Conservation (phyloP, 352 stramenopile genomes). For the Globisporangium nodosum region DNA sequence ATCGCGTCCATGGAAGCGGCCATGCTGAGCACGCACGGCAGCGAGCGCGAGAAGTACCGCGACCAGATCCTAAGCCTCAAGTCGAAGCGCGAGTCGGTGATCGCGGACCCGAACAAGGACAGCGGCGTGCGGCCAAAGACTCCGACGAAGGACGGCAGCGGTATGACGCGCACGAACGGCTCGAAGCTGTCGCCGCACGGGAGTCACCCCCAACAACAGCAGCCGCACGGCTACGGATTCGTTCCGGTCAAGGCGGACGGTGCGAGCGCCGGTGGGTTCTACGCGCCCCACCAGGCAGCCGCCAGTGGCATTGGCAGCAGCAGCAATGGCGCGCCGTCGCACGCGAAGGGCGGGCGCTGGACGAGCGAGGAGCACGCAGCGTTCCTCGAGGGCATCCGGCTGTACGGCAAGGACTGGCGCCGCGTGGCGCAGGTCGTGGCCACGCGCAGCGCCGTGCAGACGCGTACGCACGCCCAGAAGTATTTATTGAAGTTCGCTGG, state of each 20-base stretch:
- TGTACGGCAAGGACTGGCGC: slow-evolving; percentile 86
- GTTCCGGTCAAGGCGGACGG: slow-evolving; percentile 14
- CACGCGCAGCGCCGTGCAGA: slow-evolving; percentile 85
- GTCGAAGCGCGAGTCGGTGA: slow-evolving; percentile 82
- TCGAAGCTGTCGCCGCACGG: slow-evolving; percentile 22
- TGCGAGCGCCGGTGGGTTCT: neutral
- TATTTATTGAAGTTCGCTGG: slow-evolving; percentile 92
- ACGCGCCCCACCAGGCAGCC: neutral
- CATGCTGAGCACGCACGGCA: slow-evolving; percentile 77
- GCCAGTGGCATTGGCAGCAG: neutral
- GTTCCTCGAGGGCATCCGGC: slow-evolving; percentile 83
- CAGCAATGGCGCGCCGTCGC: slow-evolving; percentile 14
- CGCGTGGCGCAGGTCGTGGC: slow-evolving; percentile 76
- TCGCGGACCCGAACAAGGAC: slow-evolving; percentile 85
- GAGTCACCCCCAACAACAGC: slow-evolving; percentile 7
- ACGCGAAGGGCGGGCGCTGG: slow-evolving; percentile 82
- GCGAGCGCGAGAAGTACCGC: slow-evolving; percentile 79
- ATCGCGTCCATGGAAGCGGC: slow-evolving; percentile 86
- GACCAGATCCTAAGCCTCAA: slow-evolving; percentile 81
- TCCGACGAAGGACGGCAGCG: slow-evolving; percentile 8
- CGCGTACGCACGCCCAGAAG: slow-evolving; percentile 86
- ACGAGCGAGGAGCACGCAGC: slow-evolving; percentile 82
- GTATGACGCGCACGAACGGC: neutral
- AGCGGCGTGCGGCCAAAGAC: slow-evolving; percentile 45
- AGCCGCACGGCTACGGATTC: neutral